Conservation (phyloP, 208 protist species). For the Trypanosomatidae sp. region DNA sequence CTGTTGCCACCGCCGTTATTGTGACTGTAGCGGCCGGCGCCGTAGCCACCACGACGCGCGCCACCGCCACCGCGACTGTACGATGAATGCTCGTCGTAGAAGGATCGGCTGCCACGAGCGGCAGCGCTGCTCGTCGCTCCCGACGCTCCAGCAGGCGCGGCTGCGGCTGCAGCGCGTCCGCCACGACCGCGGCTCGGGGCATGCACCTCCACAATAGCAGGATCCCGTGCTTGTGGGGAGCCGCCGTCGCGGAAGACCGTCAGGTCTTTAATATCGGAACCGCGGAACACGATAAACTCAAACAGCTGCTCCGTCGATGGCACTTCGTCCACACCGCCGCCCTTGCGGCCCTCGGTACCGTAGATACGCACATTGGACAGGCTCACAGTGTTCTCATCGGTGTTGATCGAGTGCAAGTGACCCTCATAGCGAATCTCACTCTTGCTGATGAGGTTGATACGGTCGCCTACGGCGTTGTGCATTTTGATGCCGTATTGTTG, state of each 20-base stretch:
- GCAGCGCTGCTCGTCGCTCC: conserved; percentile 10
- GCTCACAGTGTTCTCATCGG: conserved; percentile 79
- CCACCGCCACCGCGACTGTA: conserved; percentile 32
- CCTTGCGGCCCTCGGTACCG: conserved; percentile 84
- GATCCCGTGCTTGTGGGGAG: conserved; percentile 51
- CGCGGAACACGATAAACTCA: conserved; percentile 90
- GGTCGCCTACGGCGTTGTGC: conserved; percentile 56
- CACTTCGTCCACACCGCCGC: conserved; percentile 47
- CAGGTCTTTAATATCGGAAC: conserved; percentile 85
- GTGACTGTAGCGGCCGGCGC: conserved; percentile 27
- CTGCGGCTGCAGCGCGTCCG: conserved; percentile 9
- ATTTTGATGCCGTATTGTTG: conserved; percentile 3
- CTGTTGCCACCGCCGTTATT: conserved; percentile 24
- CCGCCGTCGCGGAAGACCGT: conserved; percentile 65
- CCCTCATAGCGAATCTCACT: conserved; percentile 90
- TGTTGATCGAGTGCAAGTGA: conserved; percentile 70
- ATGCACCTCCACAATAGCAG: conserved; percentile 68
- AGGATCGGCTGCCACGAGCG: conserved; percentile 23
- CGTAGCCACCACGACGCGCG: conserved; percentile 30
- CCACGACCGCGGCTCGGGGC: conserved; percentile 37
- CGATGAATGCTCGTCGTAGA: conserved; percentile 27
- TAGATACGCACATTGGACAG: conserved; percentile 87
- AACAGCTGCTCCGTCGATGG: conserved; percentile 69
- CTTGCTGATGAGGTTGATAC: conserved; percentile 87
- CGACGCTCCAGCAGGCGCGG: conserved; percentile 14